phyloP scores from a whole-genome alignment of 306 rosid species.

The Parietaria judaica region DNA sequence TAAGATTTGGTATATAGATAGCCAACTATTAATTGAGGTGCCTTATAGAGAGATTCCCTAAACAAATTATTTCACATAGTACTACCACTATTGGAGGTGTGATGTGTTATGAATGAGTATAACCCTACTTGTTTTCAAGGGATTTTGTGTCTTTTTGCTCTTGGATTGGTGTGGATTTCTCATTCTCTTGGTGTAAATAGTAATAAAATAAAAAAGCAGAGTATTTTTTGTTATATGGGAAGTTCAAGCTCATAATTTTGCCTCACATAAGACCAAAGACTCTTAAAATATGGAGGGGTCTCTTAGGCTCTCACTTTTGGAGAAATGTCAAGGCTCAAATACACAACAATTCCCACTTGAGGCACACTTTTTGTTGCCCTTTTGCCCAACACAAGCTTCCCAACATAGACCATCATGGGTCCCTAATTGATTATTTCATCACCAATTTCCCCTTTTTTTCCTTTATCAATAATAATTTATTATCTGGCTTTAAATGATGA shows the following conservation, averaged over 20 bases:
- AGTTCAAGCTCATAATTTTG: constrained; percentile 9
- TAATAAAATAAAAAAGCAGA: constrained; percentile 27
- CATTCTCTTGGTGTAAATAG: neutral
- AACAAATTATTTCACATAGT: neutral
- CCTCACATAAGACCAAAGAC: constrained; percentile 29
- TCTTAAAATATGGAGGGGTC: constrained; percentile 24
- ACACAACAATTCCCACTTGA: constrained; percentile 55
- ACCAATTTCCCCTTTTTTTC: constrained; percentile 22
- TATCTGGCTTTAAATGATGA: too few relatives aligned
- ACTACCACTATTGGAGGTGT: neutral
- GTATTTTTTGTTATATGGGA: constrained; percentile 2
- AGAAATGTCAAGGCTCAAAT: constrained; percentile 32
- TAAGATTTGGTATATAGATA: constrained; percentile 5
- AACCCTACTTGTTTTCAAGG: too few relatives aligned
- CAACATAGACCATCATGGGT: constrained; percentile 39
- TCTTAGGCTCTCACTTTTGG: constrained; percentile 27
- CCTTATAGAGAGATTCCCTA: constrained; percentile 6
- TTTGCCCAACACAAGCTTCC: constrained; percentile 43
- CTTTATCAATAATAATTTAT: neutral
- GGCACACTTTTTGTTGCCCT: constrained; percentile 69
- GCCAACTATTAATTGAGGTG: neutral
- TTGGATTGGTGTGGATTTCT: constrained; percentile 4
- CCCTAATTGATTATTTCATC: constrained; percentile 34
- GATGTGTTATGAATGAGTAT: neutral
- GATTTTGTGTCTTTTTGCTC: neutral